Conservation (phyloP, 345 rosid genomes). For the Crucihimalaya himalaica region DNA sequence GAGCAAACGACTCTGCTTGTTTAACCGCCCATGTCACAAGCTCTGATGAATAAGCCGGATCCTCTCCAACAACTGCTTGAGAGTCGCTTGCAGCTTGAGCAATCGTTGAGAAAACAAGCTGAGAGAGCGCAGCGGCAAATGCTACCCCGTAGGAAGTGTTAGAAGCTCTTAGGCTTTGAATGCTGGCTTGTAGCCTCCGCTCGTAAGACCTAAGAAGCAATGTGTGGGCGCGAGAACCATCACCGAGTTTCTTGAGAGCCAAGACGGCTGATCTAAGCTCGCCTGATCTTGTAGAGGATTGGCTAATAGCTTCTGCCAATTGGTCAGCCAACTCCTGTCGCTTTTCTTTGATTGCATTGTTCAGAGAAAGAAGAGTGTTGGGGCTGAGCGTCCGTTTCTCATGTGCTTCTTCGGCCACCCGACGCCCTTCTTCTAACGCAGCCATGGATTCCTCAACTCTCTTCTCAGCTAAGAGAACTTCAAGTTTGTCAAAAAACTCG, state of each 20-base stretch:
- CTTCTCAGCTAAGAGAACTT: conserved; percentile 81
- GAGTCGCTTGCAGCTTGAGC: conserved; percentile 86
- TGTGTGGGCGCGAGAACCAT: conserved; percentile 78
- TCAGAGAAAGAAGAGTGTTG: conserved; percentile 43
- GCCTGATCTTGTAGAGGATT: conserved; percentile 63
- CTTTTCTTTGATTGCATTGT: conserved; percentile 57
- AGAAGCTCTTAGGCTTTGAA: conserved; percentile 57
- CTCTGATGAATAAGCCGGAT: conserved; percentile 82
- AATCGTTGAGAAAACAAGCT: conserved; percentile 76
- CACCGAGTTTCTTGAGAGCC: conserved; percentile 80
- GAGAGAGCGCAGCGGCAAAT: conserved; percentile 66
- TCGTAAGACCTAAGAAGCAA: conserved; percentile 70
- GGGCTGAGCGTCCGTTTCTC: conserved; percentile 48
- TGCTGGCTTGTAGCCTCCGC: conserved; percentile 53
- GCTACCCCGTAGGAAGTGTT: conserved; percentile 58
- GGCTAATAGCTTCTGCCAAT: conserved; percentile 63
- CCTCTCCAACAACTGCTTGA: conserved; percentile 72
- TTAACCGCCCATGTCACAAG: conserved; percentile 96
- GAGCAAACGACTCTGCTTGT: conserved; percentile 63
- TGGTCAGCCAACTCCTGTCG: conserved; percentile 75
- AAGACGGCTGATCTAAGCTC: conserved; percentile 73
- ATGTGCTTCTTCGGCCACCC: conserved; percentile 48
- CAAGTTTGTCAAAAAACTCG: conserved; percentile 67
- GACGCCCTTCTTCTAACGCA: conserved; percentile 72
- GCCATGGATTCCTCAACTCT: conserved; percentile 81